Evolutionary conservation across 495 filamentous ascomycete species (phyloP), one percentile per base, ranked within the genome.

Genomic region (Lasiosphaeria miniovina): DNA sequence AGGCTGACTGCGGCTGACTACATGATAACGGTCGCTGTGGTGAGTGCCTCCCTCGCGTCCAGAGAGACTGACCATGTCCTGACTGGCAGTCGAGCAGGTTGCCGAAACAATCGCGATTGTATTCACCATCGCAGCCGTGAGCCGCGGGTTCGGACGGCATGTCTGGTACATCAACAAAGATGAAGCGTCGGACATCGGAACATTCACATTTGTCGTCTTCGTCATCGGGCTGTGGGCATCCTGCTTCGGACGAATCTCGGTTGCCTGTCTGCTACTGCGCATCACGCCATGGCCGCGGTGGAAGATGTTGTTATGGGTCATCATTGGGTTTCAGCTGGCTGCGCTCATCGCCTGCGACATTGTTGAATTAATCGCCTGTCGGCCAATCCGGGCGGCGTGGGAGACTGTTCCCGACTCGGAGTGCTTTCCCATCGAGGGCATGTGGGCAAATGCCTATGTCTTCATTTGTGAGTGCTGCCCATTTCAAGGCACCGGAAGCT

Each of bases 351-450:
- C 12, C 15, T 49, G 45, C 17, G 32, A 49, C 33, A 50, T 50
- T n/a, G 9, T 50, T 34, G 33, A 57, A 46, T 14, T 57, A 11
- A 14, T 49, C 32, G 32, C 49, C n/a, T 57, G 55, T 35, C 55
- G 55, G 14, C 55, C 55, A 8, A 50, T 57, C 11, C 55, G 55
- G 7, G 55, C 55, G 33, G 24, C 49, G 6, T 57, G 55, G 55
- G 55, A 45, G 4, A 3, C 12, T 17, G 55, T 57, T 24, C n/a
- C 45, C 9, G 55, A 11, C 15, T 31, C 55, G 11, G n/a, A 57
- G 45, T 57, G 55, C 15, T 14, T 57, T 1, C 14, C 45, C 5
- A 6, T 34, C 15, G 32, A 50, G 32, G 36, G n/a, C 0, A 36
- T 57, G 7, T 57, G 55, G 55, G 36, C 33, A 15, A 35, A 36